Conservation (phyloP, 331 rosid species). For the Rhamnella rubrinervis region DNA sequence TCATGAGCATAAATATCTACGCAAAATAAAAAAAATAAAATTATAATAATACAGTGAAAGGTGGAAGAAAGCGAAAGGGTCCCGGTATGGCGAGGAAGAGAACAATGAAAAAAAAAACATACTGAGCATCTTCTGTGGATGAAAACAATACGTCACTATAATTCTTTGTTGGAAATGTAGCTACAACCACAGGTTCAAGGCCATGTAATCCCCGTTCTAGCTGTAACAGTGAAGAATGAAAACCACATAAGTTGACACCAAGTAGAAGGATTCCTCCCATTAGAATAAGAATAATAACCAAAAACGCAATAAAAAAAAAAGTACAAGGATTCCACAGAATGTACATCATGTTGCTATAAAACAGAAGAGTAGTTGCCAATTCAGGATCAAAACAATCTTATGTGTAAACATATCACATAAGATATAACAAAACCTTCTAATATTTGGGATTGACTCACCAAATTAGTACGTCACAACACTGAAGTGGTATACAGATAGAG, state of each 20-base stretch:
- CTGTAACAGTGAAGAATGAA: constrained; percentile 38
- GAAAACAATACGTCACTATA: constrained; percentile 70
- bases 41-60: neutral
- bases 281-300: too few relatives aligned
- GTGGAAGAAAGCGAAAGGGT: neutral
- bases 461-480: neutral
- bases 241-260: constrained; percentile 23
- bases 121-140: constrained; percentile 76
- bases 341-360: constrained; percentile 14
- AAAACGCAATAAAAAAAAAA: too few relatives aligned
- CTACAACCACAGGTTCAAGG: constrained; percentile 58
- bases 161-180: constrained; percentile 82
- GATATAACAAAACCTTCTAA: constrained; percentile 3
- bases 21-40: too few relatives aligned
- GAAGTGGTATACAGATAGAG: neutral
- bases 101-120: constrained; percentile 41
- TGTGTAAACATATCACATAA: neutral
- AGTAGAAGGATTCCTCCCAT: constrained; percentile 17
- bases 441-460: neutral
- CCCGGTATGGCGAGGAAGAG: neutral
- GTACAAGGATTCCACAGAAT: neutral
- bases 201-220: constrained; percentile 82
- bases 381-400: too few relatives aligned
- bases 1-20: too few relatives aligned
- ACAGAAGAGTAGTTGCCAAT: neutral